Evolutionary conservation across 1,139 yeast genomes (phyloP), one percentile per base, ranked within the genome.

Genomic region (Kodamaea suecica): DNA sequence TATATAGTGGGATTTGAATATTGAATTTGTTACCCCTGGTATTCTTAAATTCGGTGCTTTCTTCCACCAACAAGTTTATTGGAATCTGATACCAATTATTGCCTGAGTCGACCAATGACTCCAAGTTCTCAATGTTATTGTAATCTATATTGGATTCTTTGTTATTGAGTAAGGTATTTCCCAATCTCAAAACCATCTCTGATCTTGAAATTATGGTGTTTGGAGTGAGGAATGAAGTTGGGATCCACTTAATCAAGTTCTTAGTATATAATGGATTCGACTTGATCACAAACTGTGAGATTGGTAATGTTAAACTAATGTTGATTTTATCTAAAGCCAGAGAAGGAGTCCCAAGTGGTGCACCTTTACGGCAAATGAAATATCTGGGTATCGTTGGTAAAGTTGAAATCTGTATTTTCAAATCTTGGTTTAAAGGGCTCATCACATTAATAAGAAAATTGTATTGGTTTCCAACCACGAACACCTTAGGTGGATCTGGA

Each of bases 71-170:
- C 16, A 54, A 31, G 4, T 42, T 36, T 23, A 67, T 40, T 2
- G 71, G 71, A 2, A 65, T 38, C 42, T 57, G 61, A 25, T 43
- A 55, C 73, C 73, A 67, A 40, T 63, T 64, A 16, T 48, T 44
- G 2, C 63, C 61, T 11, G 46, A 38, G 12, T 59, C 67, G 2
- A 53, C 49, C 31, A 47, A 44, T 1, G 48, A 40, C 29, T 54
- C 59, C 20, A 53, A 40, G 13, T 50, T 43, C 19, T 49, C 58
- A 6, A 37, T 29, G 15, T 38, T 33, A 11, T 37, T 33, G 23
- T 29, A 25, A 32, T 34, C 43, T 9, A 29, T 34, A 17, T 12
- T 28, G 25, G 13, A 23, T 20, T 17, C 39, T 17, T 25, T 39
- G 35, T 25, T 40, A 27, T 26, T 41, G 35, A 33, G 37, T 28